Evolutionary conservation across 73 alveolate genomes (phyloP), one percentile per base, ranked within the genome.

Genomic region (Paramecium sexaurelia): DNA sequence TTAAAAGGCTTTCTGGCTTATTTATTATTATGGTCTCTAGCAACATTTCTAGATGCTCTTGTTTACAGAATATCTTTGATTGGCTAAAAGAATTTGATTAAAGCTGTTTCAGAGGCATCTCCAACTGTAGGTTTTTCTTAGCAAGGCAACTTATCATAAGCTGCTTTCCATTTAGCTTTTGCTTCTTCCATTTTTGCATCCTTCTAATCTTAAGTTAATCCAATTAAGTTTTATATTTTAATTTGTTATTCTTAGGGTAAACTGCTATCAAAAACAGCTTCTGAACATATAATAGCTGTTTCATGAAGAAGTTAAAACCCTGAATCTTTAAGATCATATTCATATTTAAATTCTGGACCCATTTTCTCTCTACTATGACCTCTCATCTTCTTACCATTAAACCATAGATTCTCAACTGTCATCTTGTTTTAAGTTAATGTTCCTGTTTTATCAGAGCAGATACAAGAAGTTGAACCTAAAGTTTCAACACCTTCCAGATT

Each of bases 391-490:
- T 13, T 11, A 7, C 91, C 85, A 88, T 93, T 95, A 85, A 94
- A 96, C 97, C 96, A 97, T 20, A 97, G 91, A 82, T 97, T 97
- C 8, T 96, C 97, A 7, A 95, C 99, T 3, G 99, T 97, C 99
- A 97, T 97, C 69, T 92, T 96, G 75, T 97, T 97, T 75, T 97
- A 95, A 10, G 99, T 97, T 32, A 97, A 94, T 6, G 99, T 97
- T 33, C 99, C 99, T 27, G 99, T 97, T 87, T 97, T 97, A 92
- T 97, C 99, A 0, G 99, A 96, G 94, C 99, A 97, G 61, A 97
- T 95, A 51, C 99, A 97, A 13, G 99, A 95, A 6, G 98, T 96
- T 5, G 99, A 96, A 13, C 99, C 99, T 9, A 97, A 93, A 0
- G 99, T 97, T 89, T 97, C 99, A 32, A 97, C 99, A 26, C 98